Evolutionary conservation across 108 stramenopile genomes (phyloP).

Genomic region (Discostella pseudostelligera): DNA sequence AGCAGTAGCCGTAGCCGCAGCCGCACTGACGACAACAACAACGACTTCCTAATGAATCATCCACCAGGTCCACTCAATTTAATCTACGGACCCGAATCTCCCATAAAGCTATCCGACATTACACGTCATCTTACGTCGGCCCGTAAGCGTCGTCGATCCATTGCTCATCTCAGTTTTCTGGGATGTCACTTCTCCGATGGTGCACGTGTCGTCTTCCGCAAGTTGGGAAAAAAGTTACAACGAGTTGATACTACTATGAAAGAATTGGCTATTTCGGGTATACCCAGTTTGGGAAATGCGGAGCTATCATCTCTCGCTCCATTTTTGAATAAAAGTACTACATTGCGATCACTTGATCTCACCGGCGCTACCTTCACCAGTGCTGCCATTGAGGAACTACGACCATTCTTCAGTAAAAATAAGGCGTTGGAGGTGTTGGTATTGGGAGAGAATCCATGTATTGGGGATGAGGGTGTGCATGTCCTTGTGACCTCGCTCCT

Average conservation of each 20-base stretch:
- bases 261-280: constrained; percentile 23
- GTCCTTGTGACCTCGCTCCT: constrained; percentile 1
- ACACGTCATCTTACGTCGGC: constrained; percentile 14
- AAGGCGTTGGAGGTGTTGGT: constrained; percentile 16
- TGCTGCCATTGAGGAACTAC: not conserved
- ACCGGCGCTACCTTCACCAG: constrained; percentile 21
- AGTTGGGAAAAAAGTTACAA: constrained; percentile 23
- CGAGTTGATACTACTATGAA: constrained; percentile 2
- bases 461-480: constrained; percentile 23
- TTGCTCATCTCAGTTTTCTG: constrained; percentile 17
- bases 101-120: constrained; percentile 10
- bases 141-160: constrained; percentile 1
- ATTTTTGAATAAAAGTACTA: constrained; percentile 10
- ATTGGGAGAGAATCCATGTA: constrained; percentile 25
- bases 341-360: constrained; percentile 15
- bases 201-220: constrained; percentile 1
- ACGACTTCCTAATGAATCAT: not conserved
- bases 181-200: constrained; percentile 10
- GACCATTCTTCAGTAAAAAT: constrained; percentile 16
- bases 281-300: constrained; percentile 11
- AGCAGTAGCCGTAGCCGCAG: not conserved
- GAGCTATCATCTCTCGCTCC: constrained; percentile 15
- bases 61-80: constrained; percentile 9
- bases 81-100: constrained; percentile 32
- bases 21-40: not conserved